These are phyloP conservation scores for Amylocarpus encephaloides DNA, from an alignment of 2,329 filamentous ascomycete species.

Conservation along the genomic window DNA sequence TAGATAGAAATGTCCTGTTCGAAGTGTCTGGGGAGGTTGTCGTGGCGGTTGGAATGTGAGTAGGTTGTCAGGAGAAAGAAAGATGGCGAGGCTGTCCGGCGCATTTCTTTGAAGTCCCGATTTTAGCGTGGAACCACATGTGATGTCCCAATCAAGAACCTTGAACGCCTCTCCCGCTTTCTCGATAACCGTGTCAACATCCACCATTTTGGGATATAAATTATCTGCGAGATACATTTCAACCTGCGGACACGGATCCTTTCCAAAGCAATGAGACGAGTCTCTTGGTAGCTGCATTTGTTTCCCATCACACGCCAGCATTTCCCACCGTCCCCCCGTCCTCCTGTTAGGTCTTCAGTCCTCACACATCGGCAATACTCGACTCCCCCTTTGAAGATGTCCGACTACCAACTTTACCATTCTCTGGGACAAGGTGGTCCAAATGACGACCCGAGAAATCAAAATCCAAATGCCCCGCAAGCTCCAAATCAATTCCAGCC, in stretches of 20 bases:
- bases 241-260: background rate
- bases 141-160: background rate
- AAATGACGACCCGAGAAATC: constrained; percentile 49
- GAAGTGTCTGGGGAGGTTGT: background rate
- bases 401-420: constrained; percentile 50
- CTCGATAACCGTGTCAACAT: constrained; percentile 22
- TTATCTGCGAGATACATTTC: background rate
- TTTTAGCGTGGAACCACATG: background rate
- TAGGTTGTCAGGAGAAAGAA: background rate
- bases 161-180: background rate
- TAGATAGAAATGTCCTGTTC: no score
- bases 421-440: constrained; percentile 50
- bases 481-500: constrained; percentile 51
- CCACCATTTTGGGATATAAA: background rate
- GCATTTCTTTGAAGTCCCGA: background rate
- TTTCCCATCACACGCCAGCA: constrained; percentile 1
- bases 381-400: constrained; percentile 38
- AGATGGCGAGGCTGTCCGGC: background rate
- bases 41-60: background rate
- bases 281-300: constrained; percentile 5
- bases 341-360: background rate
- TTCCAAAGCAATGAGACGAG: constrained; percentile 6
- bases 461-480: constrained; percentile 43
- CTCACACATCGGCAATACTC: background rate
- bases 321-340: background rate